Conservation (phyloP, 139 green algal genomes). For the Yamagishiella unicocca region DNA sequence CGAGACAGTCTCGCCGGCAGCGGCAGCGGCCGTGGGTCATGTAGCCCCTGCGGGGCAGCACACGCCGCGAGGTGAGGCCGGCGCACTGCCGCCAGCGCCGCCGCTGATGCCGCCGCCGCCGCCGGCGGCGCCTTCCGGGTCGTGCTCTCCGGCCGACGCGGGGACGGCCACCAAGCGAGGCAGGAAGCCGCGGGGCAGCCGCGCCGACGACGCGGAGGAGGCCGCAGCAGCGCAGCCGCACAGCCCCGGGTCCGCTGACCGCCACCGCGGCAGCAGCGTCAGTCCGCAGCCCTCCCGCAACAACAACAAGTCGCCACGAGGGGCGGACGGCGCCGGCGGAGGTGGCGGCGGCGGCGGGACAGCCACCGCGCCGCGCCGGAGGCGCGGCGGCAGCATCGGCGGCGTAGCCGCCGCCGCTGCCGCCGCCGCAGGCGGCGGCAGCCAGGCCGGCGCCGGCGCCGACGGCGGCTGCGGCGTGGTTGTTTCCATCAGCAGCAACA, state of each 20-base stretch:
- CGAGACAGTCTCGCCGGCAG: too few species aligned
- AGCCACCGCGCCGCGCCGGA: background rate
- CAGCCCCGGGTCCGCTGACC: background rate
- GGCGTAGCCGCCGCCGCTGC: background rate
- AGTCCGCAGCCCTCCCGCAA: background rate
- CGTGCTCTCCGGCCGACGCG: background rate
- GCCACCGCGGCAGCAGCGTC: background rate
- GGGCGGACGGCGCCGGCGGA: too few species aligned
- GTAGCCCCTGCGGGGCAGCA: too few species aligned
- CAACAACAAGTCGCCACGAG: background rate
- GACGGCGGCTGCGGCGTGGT: background rate
- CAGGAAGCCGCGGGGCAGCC: background rate
- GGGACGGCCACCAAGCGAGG: background rate
- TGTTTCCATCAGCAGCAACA: slow-evolving; percentile 24
- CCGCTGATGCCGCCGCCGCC: too few species aligned
- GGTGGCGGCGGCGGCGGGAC: background rate
- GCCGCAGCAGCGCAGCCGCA: background rate
- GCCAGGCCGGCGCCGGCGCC: background rate
- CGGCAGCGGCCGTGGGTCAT: too few species aligned
- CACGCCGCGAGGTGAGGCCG: too few species aligned
- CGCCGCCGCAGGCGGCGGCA: background rate
- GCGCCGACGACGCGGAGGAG: background rate
- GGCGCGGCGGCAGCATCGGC: background rate
- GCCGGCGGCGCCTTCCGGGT: too few species aligned
- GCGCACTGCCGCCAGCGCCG: too few species aligned